Evolutionary conservation across 805 yeast species (phyloP).

Genomic region (Nakazawaea laoshanensis): DNA sequence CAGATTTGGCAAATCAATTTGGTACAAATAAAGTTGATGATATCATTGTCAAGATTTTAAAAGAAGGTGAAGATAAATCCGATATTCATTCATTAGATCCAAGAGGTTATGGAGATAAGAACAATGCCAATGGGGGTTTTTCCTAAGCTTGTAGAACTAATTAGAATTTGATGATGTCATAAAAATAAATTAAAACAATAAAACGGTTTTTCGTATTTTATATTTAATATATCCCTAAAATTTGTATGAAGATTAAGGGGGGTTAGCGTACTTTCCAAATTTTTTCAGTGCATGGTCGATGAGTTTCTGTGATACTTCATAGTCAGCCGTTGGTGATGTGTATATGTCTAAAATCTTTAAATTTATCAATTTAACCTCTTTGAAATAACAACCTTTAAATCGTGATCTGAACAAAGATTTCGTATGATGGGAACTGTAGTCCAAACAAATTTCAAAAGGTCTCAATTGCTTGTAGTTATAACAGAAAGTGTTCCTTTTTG

Average conservation of each 20-base stretch:
- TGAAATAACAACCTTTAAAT: conserved; percentile 17
- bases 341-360: too few relatives aligned
- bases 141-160: too few relatives aligned
- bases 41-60: conserved; percentile 48
- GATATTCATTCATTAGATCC: conserved; percentile 1
- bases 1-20: conserved; percentile 59
- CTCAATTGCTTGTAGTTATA: conserved; percentile 13
- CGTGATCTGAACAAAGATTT: conserved; percentile 11
- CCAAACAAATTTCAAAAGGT: conserved; percentile 16
- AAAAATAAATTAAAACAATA: too few relatives aligned
- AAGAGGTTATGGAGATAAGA: conserved; percentile 5
- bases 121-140: conserved; percentile 15
- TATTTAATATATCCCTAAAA: too few relatives aligned
- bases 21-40: conserved; percentile 50
- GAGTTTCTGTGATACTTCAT: too few relatives aligned
- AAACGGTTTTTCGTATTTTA: too few relatives aligned
- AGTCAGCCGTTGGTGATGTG: too few relatives aligned
- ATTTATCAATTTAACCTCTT: conserved; percentile 12
- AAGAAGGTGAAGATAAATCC: conserved; percentile 45
- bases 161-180: too few relatives aligned
- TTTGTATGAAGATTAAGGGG: too few relatives aligned
- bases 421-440: too few relatives aligned
- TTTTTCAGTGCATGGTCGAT: too few relatives aligned
- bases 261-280: too few relatives aligned
- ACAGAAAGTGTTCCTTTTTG: conserved; percentile 10